Conservation (phyloP, 345 rosid species). For the Citropsis articulata region DNA sequence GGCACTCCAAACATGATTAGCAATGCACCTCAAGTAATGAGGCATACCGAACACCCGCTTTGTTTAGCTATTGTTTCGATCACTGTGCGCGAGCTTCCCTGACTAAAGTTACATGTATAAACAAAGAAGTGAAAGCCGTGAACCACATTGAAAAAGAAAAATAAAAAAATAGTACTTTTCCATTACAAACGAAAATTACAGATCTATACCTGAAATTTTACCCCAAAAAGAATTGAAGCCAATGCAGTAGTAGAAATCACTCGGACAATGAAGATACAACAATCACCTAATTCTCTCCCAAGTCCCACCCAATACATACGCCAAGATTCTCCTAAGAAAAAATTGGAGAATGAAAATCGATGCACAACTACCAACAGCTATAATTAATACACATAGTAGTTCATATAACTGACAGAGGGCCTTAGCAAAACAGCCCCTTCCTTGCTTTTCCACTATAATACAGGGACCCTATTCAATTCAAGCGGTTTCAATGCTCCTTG, state of each 20-base stretch:
- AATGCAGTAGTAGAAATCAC: constrained; percentile 31
- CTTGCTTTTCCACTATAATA: constrained; percentile 36
- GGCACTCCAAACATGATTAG: too few species aligned
- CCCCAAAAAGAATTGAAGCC: constrained; percentile 36
- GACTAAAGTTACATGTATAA: background rate
- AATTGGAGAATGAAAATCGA: constrained; percentile 39
- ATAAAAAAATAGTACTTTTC: background rate
- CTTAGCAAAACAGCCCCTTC: constrained; percentile 46
- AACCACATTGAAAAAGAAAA: background rate
- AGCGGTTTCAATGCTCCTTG: constrained; percentile 87
- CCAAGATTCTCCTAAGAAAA: constrained; percentile 51
- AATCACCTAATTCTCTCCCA: constrained; percentile 21
- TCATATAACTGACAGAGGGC: constrained; percentile 22
- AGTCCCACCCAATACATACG: constrained; percentile 16
- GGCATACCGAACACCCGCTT: too few species aligned
- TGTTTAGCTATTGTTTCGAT: too few species aligned
- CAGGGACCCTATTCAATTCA: constrained; percentile 58
- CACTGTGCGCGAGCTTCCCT: background rate
- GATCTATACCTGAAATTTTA: constrained; percentile 32
- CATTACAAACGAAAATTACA: constrained; percentile 29
- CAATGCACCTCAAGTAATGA: too few species aligned
- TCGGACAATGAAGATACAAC: constrained; percentile 27
- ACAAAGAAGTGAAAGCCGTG: background rate
- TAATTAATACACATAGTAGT: constrained; percentile 22
- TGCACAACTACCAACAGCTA: constrained; percentile 24